These are phyloP conservation scores for Ascochyta lentis DNA, from an alignment of 2,329 filamentous ascomycete species.

Conservation along the genomic window DNA sequence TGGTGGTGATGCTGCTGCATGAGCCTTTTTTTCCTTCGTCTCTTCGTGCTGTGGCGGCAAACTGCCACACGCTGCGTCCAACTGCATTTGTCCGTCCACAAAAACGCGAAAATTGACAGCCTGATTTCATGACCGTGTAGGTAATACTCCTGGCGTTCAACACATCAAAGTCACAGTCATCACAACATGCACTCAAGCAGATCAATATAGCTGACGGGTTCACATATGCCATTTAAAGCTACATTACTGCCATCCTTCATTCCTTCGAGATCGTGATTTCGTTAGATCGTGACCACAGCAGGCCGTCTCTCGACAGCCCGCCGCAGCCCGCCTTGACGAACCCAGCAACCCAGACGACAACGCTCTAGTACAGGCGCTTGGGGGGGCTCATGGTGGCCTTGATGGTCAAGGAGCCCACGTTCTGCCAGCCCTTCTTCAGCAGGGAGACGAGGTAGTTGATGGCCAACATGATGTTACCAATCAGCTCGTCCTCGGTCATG, in stretches of 20 bases:
- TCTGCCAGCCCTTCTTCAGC: conserved; percentile 99
- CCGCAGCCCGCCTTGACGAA: conserved; percentile 18
- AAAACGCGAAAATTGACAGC: too few relatives aligned
- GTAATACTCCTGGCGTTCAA: not conserved
- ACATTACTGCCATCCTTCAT: conserved; percentile 37
- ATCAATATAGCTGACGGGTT: conserved; percentile 3
- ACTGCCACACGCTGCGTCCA: too few relatives aligned
- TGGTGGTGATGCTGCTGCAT: too few relatives aligned
- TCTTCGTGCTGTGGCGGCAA: too few relatives aligned
- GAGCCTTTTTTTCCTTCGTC: too few relatives aligned
- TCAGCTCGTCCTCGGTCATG: conserved; percentile 94
- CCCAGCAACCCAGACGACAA: conserved; percentile 23
- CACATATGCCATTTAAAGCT: conserved; percentile 29
- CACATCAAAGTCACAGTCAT: too few relatives aligned
- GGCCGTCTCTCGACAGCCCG: conserved; percentile 26
- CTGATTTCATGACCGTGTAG: not conserved
- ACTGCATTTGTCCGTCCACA: too few relatives aligned
- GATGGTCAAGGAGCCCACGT: conserved; percentile 99
- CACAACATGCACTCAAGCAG: too few relatives aligned
- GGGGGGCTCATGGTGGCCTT: conserved; percentile 99
- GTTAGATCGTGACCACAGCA: conserved; percentile 25
- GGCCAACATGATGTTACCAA: conserved; percentile 99
- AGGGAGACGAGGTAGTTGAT: conserved; percentile 99
- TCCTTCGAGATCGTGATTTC: conserved; percentile 29
- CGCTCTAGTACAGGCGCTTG: conserved; percentile 89